phyloP scores from a whole-genome alignment of 2,329 filamentous ascomycete species.

The Aspergillus sp. region DNA sequence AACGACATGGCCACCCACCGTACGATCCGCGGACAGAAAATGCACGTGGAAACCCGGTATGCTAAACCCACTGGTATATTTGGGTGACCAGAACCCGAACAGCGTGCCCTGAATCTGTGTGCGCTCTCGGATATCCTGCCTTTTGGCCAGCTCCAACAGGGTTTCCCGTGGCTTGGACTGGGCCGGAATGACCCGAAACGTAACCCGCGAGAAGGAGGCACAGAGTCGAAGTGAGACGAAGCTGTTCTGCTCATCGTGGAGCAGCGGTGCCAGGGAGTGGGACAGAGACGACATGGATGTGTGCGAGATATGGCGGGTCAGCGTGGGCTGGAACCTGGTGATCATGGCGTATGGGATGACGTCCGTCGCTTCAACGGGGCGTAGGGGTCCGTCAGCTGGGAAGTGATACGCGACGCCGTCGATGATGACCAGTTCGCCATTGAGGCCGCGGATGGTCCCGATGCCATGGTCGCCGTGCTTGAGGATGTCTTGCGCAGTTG shows the following conservation, averaged over 20 bases:
- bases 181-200: constrained; percentile 4
- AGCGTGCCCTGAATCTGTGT: not conserved
- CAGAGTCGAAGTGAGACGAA: constrained; percentile 10
- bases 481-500: constrained; percentile 34
- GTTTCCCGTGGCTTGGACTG: not conserved
- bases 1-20: constrained; percentile 34
- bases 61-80: constrained; percentile 41
- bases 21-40: constrained; percentile 38
- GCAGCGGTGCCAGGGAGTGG: constrained; percentile 4
- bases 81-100: constrained; percentile 40
- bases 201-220: not conserved
- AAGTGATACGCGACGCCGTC: constrained; percentile 44
- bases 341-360: constrained; percentile 41
- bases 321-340: constrained; percentile 29
- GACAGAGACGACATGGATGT: constrained; percentile 3
- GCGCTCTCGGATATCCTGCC: not conserved
- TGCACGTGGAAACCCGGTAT: constrained; percentile 45
- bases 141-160: not conserved
- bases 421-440: constrained; percentile 45
- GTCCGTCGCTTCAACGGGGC: constrained; percentile 29
- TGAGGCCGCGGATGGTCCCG: constrained; percentile 43
- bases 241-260: constrained; percentile 8
- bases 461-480: constrained; percentile 45
- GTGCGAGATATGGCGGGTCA: constrained; percentile 7
- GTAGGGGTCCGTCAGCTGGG: constrained; percentile 29